These are phyloP conservation scores for Tephrocybe rancida DNA, from an alignment of 768 basidiomycete genomes.

Conservation along the genomic window DNA sequence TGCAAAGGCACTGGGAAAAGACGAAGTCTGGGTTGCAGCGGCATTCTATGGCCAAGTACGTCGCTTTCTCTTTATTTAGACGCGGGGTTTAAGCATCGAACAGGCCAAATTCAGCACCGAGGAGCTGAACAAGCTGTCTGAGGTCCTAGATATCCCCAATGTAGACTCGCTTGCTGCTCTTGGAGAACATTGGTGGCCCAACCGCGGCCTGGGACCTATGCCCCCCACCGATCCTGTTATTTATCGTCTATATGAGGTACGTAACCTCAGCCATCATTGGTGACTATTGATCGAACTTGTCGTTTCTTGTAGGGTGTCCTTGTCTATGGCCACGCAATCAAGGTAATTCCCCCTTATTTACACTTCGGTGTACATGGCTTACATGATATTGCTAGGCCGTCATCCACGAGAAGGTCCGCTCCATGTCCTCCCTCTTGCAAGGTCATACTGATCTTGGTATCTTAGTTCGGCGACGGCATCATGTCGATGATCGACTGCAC, in stretches of 20 bases:
- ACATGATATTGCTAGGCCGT: slow-evolving; percentile 45
- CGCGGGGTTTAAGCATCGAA: background rate
- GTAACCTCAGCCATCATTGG: slow-evolving; percentile 6
- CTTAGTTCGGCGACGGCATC: slow-evolving; percentile 82
- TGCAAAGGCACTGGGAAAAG: slow-evolving; percentile 63
- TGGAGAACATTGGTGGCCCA: slow-evolving; percentile 75
- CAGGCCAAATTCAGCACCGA: slow-evolving; percentile 71
- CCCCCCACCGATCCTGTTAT: slow-evolving; percentile 81
- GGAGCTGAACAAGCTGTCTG: slow-evolving; percentile 56
- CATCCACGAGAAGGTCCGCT: slow-evolving; percentile 71
- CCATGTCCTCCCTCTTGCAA: background rate
- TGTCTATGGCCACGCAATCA: slow-evolving; percentile 81
- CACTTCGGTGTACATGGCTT: slow-evolving; percentile 10
- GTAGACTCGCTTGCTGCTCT: slow-evolving; percentile 42
- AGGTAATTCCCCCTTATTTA: slow-evolving; percentile 40
- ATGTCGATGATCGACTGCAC: slow-evolving; percentile 91
- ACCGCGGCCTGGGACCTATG: slow-evolving; percentile 67
- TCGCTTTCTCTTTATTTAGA: background rate
- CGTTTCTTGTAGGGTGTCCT: slow-evolving; percentile 51
- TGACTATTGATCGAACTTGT: background rate
- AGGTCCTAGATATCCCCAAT: slow-evolving; percentile 50
- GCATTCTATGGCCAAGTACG: slow-evolving; percentile 79
- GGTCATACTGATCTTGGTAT: background rate
- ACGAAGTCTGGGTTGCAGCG: slow-evolving; percentile 84
- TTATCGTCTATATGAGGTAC: slow-evolving; percentile 81